Conservation (phyloP, 495 filamentous ascomycete species). For the Talaromyces borbonicus region DNA sequence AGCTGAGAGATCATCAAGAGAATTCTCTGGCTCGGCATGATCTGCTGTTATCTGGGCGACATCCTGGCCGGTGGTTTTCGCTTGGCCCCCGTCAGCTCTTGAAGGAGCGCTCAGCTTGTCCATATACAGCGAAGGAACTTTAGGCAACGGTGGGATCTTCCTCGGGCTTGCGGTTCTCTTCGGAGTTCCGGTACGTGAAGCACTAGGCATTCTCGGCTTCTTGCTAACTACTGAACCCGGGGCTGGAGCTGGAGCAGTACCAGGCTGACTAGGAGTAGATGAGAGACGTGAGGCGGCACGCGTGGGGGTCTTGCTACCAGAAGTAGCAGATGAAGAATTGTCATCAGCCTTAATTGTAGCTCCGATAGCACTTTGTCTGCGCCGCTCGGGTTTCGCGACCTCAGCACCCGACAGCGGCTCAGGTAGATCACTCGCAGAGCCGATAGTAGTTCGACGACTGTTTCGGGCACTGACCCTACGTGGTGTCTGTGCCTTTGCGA, state of each 20-base stretch:
- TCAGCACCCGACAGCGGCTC: conserved; percentile 22
- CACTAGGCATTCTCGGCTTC: conserved; percentile 31
- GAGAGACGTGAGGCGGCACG: conserved; percentile 14
- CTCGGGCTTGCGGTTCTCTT: conserved; percentile 32
- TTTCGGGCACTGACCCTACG: conserved; percentile 38
- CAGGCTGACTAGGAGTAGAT: conserved; percentile 15
- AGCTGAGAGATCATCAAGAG: conserved; percentile 54
- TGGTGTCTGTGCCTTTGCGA: conserved; percentile 31
- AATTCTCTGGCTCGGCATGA: conserved; percentile 17
- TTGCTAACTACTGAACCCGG: conserved; percentile 23
- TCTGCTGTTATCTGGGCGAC: conserved; percentile 14
- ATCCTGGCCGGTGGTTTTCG: background rate
- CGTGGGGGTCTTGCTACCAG: conserved; percentile 14
- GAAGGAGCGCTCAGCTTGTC: background rate
- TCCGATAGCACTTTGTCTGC: conserved; percentile 25
- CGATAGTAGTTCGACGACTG: conserved; percentile 58
- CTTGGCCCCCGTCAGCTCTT: no score
- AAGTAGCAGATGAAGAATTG: conserved; percentile 2
- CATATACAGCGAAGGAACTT: conserved; percentile 22
- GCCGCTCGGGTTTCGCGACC: conserved; percentile 20
- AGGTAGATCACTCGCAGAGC: conserved; percentile 38
- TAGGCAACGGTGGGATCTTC: conserved; percentile 36
- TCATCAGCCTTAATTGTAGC: conserved; percentile 10
- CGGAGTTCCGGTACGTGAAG: conserved; percentile 36
- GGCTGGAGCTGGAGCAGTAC: no score